phyloP scores from a whole-genome alignment of 1,284 basidiomycete genomes.

The Ceratobasidium sp. region DNA sequence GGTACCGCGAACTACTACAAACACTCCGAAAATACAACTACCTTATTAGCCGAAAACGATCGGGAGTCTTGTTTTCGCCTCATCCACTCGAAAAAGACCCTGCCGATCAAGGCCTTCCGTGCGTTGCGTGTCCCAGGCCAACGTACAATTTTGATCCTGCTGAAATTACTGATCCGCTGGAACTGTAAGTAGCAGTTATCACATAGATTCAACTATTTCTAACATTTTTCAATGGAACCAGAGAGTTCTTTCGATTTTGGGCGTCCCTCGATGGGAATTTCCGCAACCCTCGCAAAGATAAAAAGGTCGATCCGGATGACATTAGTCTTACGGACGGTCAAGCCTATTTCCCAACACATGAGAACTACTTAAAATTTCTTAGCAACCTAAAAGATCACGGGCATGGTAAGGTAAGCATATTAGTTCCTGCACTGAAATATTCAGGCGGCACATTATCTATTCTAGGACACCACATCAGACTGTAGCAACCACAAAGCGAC shows the following conservation, averaged over 20 bases:
- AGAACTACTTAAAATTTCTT: neutral
- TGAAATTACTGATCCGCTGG: neutral
- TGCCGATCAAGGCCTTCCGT: neutral
- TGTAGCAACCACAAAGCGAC: conserved; percentile 1
- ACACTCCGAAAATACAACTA: neutral
- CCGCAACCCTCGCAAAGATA: neutral
- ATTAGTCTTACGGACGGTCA: neutral
- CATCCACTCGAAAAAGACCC: neutral
- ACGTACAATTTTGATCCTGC: neutral
- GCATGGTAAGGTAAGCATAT: neutral
- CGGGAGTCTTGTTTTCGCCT: neutral
- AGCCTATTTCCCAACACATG: neutral
- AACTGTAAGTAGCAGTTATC: neutral
- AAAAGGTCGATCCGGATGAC: neutral
- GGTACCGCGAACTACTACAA: conserved; percentile 2
- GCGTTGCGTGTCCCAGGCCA: neutral
- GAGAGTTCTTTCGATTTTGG: neutral
- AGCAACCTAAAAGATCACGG: neutral
- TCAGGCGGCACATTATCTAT: no score
- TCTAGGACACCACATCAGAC: neutral
- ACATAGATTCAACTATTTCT: neutral
- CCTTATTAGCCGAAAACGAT: neutral
- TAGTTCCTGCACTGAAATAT: no score
- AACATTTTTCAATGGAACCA: neutral
- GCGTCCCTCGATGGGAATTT: conserved; percentile 6